Conservation (phyloP, 345 rosid species). For the Gossypium sturtianum region DNA sequence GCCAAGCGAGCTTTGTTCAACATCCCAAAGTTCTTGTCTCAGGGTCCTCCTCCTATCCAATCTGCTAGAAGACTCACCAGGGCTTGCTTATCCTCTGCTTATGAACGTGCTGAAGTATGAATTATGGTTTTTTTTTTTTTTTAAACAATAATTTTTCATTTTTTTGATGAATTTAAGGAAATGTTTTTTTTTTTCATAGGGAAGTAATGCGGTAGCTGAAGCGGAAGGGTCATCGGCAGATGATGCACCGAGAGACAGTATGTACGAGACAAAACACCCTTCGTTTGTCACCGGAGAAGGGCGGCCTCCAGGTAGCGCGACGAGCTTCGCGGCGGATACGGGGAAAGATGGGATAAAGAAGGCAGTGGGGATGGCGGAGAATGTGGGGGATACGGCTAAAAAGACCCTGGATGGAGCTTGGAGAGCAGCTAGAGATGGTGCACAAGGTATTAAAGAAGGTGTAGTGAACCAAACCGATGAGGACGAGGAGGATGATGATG, state of each 20-base stretch:
- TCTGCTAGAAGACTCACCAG: conserved; percentile 9
- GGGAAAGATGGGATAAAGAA: conserved; percentile 40
- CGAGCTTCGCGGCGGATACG: conserved; percentile 29
- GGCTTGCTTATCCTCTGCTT: conserved; percentile 20
- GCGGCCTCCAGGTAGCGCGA: conserved; percentile 4
- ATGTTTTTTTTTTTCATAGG: conserved; percentile 8
- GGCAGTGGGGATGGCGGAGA: conserved; percentile 28
- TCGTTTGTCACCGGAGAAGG: conserved; percentile 19
- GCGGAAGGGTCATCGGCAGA: conserved; percentile 12
- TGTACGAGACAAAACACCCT: conserved; percentile 24
- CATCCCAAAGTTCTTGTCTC: conserved; percentile 15
- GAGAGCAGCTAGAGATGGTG: conserved; percentile 34
- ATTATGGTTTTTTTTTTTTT: neutral
- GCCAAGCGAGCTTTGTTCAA: conserved; percentile 20
- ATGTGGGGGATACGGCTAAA: conserved; percentile 34
- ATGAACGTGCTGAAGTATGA: conserved; percentile 19
- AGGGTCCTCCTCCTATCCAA: neutral
- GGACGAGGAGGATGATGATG: neutral
- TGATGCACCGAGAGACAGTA: conserved; percentile 8
- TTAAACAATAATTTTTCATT: too few relatives aligned
- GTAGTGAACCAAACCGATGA: neutral
- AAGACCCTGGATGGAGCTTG: conserved; percentile 41
- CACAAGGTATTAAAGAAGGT: conserved; percentile 28
- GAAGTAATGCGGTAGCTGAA: conserved; percentile 19
- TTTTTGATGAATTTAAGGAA: neutral